Base-by-base conservation (phyloP, 1,284 basidiomycete species). In the Puccinia sorghi region DNA sequence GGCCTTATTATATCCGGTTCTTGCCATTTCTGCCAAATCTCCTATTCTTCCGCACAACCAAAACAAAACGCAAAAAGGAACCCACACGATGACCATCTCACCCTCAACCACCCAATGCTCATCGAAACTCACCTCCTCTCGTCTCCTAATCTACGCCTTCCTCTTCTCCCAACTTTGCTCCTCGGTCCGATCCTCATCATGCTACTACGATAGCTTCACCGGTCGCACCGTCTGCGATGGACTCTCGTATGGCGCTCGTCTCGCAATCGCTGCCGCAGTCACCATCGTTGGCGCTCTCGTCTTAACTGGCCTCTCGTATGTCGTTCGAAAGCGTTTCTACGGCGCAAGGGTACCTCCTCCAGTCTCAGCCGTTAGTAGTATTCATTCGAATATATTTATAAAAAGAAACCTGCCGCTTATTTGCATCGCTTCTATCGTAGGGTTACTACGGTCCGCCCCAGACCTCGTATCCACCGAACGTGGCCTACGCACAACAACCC, bases 301-400 rank as follows among this genome's bases (percentile, higher is more conserved):
- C 32, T 11, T 66, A 9, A 75, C 61, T 20, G 72, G 27, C 5
- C 37, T 73, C 56, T 41, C 72, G 12, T 63, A 48, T 37, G 11
- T 73, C 57, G 27, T 61, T 27, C 72, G 72, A 46, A 69, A 52
- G 32, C 72, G 72, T 8, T 61, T 73, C n/a, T 73, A 73, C 27
- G 13, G 41, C 20, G 46, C 72, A 27, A 72, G 52, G 17, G 20
- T 11, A 11, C 56, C 57, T 3, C 56, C 56, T 48, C 56, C 41
- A n/a, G n/a, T 52, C 22, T 73, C 72, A 48, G 72, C 72, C 57
- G 72, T 73, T 32, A 73, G 72, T 73, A n/a, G 32, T n/a, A n/a
- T n/a, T n/a, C 22, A 13, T 61, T 13, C 57, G 6, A 61, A 27
- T 61, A 2, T 48, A 13, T 27, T 8, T 9, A 22, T 32, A 25